Conservation (phyloP, 163 green algal species). For the Chlamydomonas reinhardtii region DNA sequence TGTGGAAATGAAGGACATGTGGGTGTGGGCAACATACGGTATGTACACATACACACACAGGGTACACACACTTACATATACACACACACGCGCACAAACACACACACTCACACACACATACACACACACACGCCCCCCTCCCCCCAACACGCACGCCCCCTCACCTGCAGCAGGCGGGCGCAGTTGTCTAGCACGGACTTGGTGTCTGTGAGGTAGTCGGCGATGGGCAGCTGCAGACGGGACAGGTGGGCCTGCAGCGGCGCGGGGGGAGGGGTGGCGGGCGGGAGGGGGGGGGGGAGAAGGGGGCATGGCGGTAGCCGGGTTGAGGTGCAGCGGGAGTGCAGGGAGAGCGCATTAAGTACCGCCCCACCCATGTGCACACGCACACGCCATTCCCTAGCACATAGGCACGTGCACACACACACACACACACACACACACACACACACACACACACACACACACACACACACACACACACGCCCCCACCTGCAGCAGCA, state of each 20-base stretch:
- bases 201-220: slow-evolving; percentile 96
- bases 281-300: background rate
- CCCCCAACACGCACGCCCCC: background rate
- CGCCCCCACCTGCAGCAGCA: slow-evolving; percentile 88
- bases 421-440: background rate
- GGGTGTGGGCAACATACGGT: too few species aligned
- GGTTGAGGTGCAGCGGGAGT: background rate
- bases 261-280: background rate
- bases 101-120: background rate
- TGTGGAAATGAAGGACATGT: too few species aligned
- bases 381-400: too few species aligned
- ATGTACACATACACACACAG: background rate
- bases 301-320: background rate
- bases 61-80: background rate
- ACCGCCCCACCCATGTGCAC: too few species aligned
- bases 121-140: background rate
- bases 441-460: background rate
- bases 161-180: slow-evolving; percentile 86
- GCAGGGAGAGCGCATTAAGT: background rate
- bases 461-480: background rate
- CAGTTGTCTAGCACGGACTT: slow-evolving; percentile 93
- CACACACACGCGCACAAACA: background rate
- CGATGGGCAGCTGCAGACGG: slow-evolving; percentile 86
- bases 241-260: slow-evolving; percentile 88
- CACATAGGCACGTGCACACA: background rate